Base-by-base conservation (phyloP, 345 rosid genomes). In the Acer yangbiense region DNA sequence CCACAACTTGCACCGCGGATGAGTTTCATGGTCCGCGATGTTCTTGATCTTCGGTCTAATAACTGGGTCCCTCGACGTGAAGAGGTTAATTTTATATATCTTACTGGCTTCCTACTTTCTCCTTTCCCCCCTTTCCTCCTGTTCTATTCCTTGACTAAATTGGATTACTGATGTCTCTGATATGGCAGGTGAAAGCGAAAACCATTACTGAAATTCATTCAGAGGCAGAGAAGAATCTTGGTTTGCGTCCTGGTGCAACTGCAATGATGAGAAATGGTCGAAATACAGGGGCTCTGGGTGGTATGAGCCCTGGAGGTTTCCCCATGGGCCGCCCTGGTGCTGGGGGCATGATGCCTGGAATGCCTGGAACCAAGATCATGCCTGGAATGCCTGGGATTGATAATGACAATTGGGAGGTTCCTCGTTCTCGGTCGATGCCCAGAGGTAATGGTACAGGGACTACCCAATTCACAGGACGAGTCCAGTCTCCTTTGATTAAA, bases 171-270 rank as follows among this genome's bases (percentile, higher is more conserved):
- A 9, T 58, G 68, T 18, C 58, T 64, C 14, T 50, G 35, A 29
- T 35, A 63, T 82, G 35, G 82, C 86, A 93, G 98, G 86, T 95
- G 62, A 92, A 89, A 86, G 98, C 98, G 18, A 95, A 93, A 81
- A 95, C 93, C 35, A 93, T 93, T 27, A 88, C 84, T 2, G 98
- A 93, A 86, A 95, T 95, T 78, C 98, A 95, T 82, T 84, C 94
- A 7, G 98, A 95, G 77, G 98, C 98, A 68, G 98, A 95, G 80
- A 93, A 88, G 83, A 95, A 84, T 80, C 91, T 95, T 16, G 98
- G 98, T 54, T 82, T 95, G 70, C 93, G 95, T 69, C 97, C 95
- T 3, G 98, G 97, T 79, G 94, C 97, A 48, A 86, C 94, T 41
- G 93, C 95, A 69, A 80, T 84, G 81, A 90, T 95, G 67, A 89